Percentiles rank a stretch among this genome's conserved stretches.
Evolutionary conservation across 2,329 filamentous ascomycete genomes (phyloP).

Genomic region (Xylariaceae sp.): DNA sequence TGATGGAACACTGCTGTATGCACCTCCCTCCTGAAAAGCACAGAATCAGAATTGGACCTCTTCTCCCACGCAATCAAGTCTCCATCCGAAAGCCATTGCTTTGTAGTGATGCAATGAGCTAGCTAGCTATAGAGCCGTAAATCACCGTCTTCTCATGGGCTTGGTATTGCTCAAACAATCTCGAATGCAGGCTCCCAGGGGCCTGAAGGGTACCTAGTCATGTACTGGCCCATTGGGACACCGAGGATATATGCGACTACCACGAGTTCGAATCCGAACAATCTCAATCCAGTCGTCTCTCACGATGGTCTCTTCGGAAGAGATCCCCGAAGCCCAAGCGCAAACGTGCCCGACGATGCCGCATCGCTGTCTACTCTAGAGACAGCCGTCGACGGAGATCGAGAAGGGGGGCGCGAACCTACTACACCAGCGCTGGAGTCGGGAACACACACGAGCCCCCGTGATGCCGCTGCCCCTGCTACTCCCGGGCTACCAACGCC

Average conservation of each 20-base stretch:
- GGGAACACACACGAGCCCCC: slow-evolving; percentile 21
- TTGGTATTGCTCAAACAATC: slow-evolving; percentile 3
- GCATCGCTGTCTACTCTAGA: slow-evolving; percentile 26
- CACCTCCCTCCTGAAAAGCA: too few species aligned
- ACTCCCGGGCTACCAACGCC: slow-evolving; percentile 46
- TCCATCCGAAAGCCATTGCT: too few species aligned
- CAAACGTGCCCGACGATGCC: slow-evolving; percentile 31
- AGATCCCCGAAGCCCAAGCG: slow-evolving; percentile 24
- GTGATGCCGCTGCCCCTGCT: slow-evolving; percentile 32
- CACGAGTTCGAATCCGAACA: slow-evolving; percentile 52
- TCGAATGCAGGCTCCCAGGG: slow-evolving; percentile 31
- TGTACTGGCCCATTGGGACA: slow-evolving; percentile 90
- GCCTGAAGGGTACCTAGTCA: slow-evolving; percentile 40
- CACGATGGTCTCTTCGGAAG: slow-evolving; percentile 53
- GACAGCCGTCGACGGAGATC: slow-evolving; percentile 12
- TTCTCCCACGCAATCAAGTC: too few species aligned
- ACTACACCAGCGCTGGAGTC: slow-evolving; percentile 16
- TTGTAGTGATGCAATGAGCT: neutral
- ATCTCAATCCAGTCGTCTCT: slow-evolving; percentile 45
- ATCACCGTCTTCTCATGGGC: slow-evolving; percentile 1
- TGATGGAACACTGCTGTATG: too few species aligned
- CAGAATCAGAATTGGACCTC: too few species aligned
- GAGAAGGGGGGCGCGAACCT: neutral
- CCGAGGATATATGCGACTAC: slow-evolving; percentile 77
- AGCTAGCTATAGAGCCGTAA: neutral